Base-by-base conservation (phyloP, 2,329 filamentous ascomycete species). In the Epichloe sylvatica region DNA sequence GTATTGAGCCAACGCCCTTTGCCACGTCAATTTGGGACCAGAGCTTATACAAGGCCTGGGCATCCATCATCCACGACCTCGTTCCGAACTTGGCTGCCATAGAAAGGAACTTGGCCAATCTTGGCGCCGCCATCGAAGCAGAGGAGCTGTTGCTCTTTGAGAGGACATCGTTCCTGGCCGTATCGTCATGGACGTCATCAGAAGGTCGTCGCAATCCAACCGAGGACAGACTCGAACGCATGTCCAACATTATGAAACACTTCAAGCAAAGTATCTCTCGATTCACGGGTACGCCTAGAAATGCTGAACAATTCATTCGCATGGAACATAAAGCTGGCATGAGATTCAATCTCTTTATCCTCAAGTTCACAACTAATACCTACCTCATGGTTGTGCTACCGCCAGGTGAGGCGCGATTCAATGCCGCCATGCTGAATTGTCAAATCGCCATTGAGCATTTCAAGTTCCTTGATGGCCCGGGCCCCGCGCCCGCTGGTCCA, bases 21-120 rank as follows among this genome's bases (percentile, higher is more conserved):
- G 86, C 89, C 9, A 97, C 91, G 34, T 94, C 86, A 49, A 98
- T 98, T 62, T 98, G 92, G 92, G 92, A 98, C 62, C 92, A 98
- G 71, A 94, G 86, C 49, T 74, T 98, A 37, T 98, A 97, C 74
- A 94, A 94, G 67, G 92, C 92, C 1, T 98, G 92, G 92, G 92
- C 92, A 0, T 87, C 86, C 63, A 96, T 98, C 59, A 96, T 98
- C 53, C 92, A 98, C 73, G 90, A 91, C 63, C 76, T 98, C 43
- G 92, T 97, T n/a, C 92, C 92, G 3, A 97, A 97, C 60, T 78
- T 96, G 1, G 74, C 81, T 17, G 79, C 86, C 42, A 96, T 98
- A 56, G 91, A 97, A 68, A 78, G 79, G 19, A 86, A 97, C 64
- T 77, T 98, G 9, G 78, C 80, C 36, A 81, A 87, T 37, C 77